Conservation (phyloP, 2,329 filamentous ascomycete genomes). For the Aspergillus pseudoglaucus region DNA sequence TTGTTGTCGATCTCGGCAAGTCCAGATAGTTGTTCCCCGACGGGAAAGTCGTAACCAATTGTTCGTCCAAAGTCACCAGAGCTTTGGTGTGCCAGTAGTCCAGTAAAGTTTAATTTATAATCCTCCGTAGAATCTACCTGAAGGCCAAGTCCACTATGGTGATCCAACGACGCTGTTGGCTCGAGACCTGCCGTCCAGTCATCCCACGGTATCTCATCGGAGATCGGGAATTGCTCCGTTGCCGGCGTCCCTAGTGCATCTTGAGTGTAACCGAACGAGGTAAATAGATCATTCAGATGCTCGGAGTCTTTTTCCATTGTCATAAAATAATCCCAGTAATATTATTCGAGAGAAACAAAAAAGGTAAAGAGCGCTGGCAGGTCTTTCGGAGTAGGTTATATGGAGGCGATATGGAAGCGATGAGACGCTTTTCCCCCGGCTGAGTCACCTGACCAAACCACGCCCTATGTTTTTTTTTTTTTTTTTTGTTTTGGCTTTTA, state of each 20-base stretch:
- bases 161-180: neutral
- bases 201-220: neutral
- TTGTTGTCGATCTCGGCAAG: neutral
- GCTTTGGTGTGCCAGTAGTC: too few relatives aligned
- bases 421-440: neutral
- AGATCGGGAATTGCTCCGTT: neutral
- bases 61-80: neutral
- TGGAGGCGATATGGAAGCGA: neutral
- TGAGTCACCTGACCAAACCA: neutral
- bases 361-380: neutral
- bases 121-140: neutral
- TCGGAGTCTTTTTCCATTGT: neutral
- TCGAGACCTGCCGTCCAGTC: neutral
- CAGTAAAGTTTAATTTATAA: neutral
- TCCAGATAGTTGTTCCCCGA: neutral
- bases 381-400: neutral
- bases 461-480: too few relatives aligned
- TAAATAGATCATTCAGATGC: neutral
- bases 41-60: neutral
- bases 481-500: too few relatives aligned
- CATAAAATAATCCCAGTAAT: neutral
- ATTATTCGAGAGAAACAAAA: neutral
- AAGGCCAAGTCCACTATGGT: neutral
- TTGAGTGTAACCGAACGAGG: neutral
- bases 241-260: neutral